Evolutionary conservation across 2,329 filamentous ascomycete species (phyloP), one percentile per base, ranked within the genome.

Genomic region (Aspergillus uvarum): DNA sequence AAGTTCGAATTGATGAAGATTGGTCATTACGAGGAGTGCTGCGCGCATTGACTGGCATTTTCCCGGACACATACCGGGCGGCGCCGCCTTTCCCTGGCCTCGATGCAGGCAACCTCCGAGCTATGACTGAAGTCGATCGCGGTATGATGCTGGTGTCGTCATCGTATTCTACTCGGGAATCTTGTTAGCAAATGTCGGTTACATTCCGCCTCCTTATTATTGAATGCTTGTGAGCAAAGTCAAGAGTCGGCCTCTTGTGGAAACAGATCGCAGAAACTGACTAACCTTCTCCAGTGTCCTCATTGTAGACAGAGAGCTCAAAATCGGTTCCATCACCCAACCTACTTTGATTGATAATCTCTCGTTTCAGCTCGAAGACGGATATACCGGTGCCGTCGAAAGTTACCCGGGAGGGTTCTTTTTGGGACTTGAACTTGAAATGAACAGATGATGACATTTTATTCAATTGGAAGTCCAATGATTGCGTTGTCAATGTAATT

Each of bases 341-440:
- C 63, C 91, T 92, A 77, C 92, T 96, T 77, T 94, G 91, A 76
- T 86, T 88, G 81, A 99, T 99, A 73, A 99, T 99, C 80, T 98
- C 95, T 81, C 94, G 90, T 82, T 99, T 99, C 74, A 99, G 84
- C 76, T 99, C 96, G 80, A 98, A 99, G 65, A 98, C 95, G 63
- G 94, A 96, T 74, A 98, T 96, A 78, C 92, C 92, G 70, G 94
- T 97, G 74, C 95, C 95, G 79, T 99, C 94, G 77, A 99, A 98
- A 73, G 93, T 91, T 71, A 99, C 92, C 73, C 93, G 88, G 59
- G 92, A 92, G 62, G 92, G 91, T 75, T 98, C 95, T 81, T 92
- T 97, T 76, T 96, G 92, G 69, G 94, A 98, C 81, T 97, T 98
- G 88, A 99, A 99, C 81, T 96, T 96, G 90, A 97, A 99, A 81